These are phyloP conservation scores for Mortierella sp. DNA, from an alignment of 371 early-diverging fungal genomes.

Conservation along the genomic window DNA sequence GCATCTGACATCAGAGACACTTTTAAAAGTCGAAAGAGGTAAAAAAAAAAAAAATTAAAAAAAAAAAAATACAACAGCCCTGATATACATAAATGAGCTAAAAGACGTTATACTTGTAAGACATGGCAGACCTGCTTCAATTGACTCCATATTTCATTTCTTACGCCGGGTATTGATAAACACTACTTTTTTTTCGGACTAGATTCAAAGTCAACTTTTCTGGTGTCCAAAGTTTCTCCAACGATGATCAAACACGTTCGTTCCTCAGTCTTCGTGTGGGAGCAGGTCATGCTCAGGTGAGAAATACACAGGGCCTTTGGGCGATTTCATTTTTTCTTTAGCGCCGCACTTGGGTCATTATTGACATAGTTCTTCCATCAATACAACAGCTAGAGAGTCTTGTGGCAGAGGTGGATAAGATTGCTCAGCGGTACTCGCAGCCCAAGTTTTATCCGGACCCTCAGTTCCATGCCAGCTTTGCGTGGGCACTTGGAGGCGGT, in stretches of 20 bases:
- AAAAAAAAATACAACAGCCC: not conserved
- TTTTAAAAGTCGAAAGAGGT: constrained; percentile 38
- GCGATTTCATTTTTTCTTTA: not conserved
- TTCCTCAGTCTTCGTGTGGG: constrained; percentile 54
- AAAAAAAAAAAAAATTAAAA: not conserved
- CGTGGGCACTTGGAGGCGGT: constrained; percentile 51
- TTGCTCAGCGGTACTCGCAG: constrained; percentile 37
- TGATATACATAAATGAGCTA: not conserved
- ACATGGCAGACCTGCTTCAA: too few relatives aligned
- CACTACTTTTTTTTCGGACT: too few relatives aligned
- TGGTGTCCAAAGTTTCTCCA: constrained; percentile 46
- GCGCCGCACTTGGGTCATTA: too few relatives aligned
- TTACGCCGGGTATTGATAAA: not conserved
- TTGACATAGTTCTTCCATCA: not conserved
- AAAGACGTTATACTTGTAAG: not conserved
- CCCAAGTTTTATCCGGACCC: constrained; percentile 49
- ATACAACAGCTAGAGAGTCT: constrained; percentile 27
- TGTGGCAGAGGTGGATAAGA: constrained; percentile 46
- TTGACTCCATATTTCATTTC: too few relatives aligned
- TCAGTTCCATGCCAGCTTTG: constrained; percentile 55
- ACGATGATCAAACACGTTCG: constrained; percentile 49
- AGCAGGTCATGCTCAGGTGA: constrained; percentile 49
- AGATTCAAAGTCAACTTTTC: constrained; percentile 50
- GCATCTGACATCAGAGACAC: constrained; percentile 33
- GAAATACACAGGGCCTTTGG: not conserved